These are phyloP conservation scores for Royoungia palumana DNA, from an alignment of 768 basidiomycete species.

Conservation along the genomic window DNA sequence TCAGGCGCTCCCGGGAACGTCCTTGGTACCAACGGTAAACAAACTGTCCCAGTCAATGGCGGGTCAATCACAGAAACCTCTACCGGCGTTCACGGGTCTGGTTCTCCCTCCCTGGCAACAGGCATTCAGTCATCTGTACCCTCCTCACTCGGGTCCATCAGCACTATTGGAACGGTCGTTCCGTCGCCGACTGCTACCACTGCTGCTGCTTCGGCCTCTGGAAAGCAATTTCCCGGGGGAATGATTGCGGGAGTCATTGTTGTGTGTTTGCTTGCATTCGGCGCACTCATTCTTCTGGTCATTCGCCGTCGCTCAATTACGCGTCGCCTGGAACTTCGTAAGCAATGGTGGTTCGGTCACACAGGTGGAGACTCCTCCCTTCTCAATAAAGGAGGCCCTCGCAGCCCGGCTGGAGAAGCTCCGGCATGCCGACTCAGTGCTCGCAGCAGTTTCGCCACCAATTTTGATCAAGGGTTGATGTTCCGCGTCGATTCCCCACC, in stretches of 20 bases:
- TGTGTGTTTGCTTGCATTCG: conserved; percentile 27
- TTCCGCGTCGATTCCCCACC: conserved; percentile 23
- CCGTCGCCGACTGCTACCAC: conserved; percentile 12
- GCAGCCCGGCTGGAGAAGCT: conserved; percentile 8
- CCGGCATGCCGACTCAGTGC: conserved; percentile 29
- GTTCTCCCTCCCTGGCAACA: neutral
- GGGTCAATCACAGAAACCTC: neutral
- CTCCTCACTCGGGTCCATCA: conserved; percentile 4
- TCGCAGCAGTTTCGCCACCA: conserved; percentile 65
- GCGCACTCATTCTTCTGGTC: conserved; percentile 39
- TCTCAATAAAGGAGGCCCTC: conserved; percentile 12
- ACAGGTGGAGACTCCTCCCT: conserved; percentile 1
- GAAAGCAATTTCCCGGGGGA: conserved; percentile 38
- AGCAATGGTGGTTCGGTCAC: conserved; percentile 44
- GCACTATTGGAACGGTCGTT: conserved; percentile 10
- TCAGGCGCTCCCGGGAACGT: neutral
- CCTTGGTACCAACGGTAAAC: neutral
- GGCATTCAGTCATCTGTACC: conserved; percentile 1
- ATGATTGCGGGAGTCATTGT: conserved; percentile 47
- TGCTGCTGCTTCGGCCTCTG: conserved; percentile 9
- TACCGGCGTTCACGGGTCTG: neutral
- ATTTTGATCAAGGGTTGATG: conserved; percentile 43
- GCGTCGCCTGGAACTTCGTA: conserved; percentile 41
- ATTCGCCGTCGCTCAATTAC: conserved; percentile 45
- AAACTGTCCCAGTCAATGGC: neutral